Evolutionary conservation across 2,329 filamentous ascomycete species (phyloP), one percentile per base, ranked within the genome.

Genomic region (Periconia macrospinosa): DNA sequence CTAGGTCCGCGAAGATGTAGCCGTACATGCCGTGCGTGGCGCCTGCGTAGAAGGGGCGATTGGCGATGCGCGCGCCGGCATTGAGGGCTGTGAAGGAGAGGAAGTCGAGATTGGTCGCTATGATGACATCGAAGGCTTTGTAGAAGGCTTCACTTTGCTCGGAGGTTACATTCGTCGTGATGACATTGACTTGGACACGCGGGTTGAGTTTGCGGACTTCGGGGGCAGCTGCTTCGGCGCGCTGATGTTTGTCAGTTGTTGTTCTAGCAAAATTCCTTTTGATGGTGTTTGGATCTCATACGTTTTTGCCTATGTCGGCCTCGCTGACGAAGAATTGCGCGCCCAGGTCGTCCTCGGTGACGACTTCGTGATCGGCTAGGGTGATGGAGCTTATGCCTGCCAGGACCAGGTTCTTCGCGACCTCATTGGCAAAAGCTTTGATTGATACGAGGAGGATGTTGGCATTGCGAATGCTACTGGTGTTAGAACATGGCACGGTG

Each of bases 351-450:
- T 88, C 84, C 65, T 92, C 87, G 0, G 84, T 88, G 52, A 96
- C 89, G 10, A 77, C 58, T 50, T 88, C 86, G 66, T 90, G 83
- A 75, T 99, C 94, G 54, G 94, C 81, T 52, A 99, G 86, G 15
- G 93, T 97, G 56, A 99, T 81, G 30, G 91, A 93, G 53, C 90
- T 89, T 65, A 99, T 89, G 55, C 94, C 94, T 19, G 94, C 92
- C 2, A 99, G 85, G 17, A 97, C 93, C 19, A 99, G 86, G 71
- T 97, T 99, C 80, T 99, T 99, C 58, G 94, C 92, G 50, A 97
- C 89, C 76, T 99, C 94, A 71, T 93, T 95, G 53, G 90, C 92
- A 15, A 99, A 84, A 1, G 90, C 92, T 69, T 89, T 90, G 73
- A 96, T 86, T 30, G 87, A 92, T 62, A 99, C 88, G 58, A 99